Evolutionary conservation across 2,329 filamentous ascomycete genomes (phyloP), one percentile per base, ranked within the genome.

Genomic region (Taxawa tesnikishii): DNA sequence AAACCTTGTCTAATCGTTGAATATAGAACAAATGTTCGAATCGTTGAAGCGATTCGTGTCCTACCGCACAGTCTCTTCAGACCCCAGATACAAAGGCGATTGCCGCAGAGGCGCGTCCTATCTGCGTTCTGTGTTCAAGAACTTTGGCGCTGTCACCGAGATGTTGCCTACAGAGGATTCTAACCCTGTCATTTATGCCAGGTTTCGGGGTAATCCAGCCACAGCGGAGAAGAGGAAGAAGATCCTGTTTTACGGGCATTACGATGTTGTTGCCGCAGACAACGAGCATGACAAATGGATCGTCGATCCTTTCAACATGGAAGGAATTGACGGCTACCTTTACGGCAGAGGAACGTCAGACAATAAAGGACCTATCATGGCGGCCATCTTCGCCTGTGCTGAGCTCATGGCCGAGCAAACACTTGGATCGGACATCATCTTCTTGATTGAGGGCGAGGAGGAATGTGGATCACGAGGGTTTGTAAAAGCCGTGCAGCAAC

Each of bases 261-360:
- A 98, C 62, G 90, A 98, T 50, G 87, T 98, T 3, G 90, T 98
- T 3, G 73, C 85, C 1, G 90, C 90, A 0, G 84, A 94, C 43
- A 77, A 79, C 23, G 81, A 81, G 40, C 75, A 79, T 36, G 72
- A 73, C 23, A 88, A 83, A 43, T 98, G 90, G 90, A 69, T 73
- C 24, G 76, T 75, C 2, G 83, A 96, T 41, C 92, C 90, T 0
- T 98, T 96, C 52, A 69, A 78, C n/a, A 69, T 96, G 49, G 79
- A 79, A 31, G 90, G 90, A 4, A 74, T 84, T 34, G 87, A 94
- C 46, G 88, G 90, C 0, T 96, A 88, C 52, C 65, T 96, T 2
- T 96, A 98, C 43, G 90, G 90, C 3, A 81, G 90, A 46, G 90
- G 90, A n/a, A 83, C 92, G 10, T 92, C 85, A 29, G 90, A 98